Percentiles rank a stretch among this genome's conserved stretches.
These are phyloP conservation scores for Medicago truncatula DNA, from an alignment of 306 rosid species.

Conservation along the genomic window DNA sequence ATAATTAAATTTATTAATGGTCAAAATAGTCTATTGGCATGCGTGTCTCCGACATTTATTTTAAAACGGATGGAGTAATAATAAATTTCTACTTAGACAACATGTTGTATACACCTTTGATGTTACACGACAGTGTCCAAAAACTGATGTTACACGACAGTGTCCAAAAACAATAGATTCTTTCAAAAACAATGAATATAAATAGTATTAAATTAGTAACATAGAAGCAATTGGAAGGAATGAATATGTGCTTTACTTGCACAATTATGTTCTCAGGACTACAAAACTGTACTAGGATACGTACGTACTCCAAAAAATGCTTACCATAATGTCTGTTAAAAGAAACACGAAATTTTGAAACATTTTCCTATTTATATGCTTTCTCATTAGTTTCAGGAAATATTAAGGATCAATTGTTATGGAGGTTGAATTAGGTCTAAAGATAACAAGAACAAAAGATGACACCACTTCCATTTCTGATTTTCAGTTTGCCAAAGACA, in stretches of 20 bases:
- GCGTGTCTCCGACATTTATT: too few species aligned
- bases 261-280: conserved; percentile 23
- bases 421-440: conserved; percentile 76
- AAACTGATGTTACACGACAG: conserved; percentile 23
- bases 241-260: conserved; percentile 66
- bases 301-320: neutral
- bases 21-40: too few species aligned
- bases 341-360: neutral
- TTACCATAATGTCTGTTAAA: neutral
- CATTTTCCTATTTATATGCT: conserved; percentile 2
- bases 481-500: conserved; percentile 59
- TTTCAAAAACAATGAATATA: neutral
- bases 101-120: neutral
- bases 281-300: conserved; percentile 4
- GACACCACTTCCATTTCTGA: conserved; percentile 56
- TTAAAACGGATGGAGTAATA: too few species aligned
- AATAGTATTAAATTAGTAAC: neutral
- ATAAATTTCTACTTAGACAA: too few species aligned
- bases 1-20: too few species aligned
- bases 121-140: conserved; percentile 17
- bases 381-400: conserved; percentile 9
- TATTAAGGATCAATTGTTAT: conserved; percentile 40
- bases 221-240: conserved; percentile 53
- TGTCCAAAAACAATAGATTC: conserved; percentile 36
- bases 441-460: conserved; percentile 61